Conservation (phyloP, 305 asterid genomes). For the Solanum hybrid region DNA sequence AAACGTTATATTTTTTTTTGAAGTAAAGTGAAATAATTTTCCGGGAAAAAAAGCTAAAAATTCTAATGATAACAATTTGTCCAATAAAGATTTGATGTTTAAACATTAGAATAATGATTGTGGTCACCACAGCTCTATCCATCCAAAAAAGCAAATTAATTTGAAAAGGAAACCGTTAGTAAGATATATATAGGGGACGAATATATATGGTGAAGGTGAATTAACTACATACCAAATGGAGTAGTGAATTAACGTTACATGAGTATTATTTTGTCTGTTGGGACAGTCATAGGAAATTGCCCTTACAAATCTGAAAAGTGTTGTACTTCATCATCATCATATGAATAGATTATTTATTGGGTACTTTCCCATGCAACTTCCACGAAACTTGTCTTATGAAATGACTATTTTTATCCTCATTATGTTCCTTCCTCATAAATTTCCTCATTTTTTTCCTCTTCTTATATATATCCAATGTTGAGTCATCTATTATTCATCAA, state of each 20-base stretch:
- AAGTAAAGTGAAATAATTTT: background rate
- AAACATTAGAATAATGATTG: background rate
- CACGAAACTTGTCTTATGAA: background rate
- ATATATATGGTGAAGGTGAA: background rate
- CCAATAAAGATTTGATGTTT: background rate
- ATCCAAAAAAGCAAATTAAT: background rate
- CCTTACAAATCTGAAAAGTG: background rate
- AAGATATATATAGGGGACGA: background rate
- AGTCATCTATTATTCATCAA: background rate
- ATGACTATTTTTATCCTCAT: background rate
- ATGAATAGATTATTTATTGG: background rate
- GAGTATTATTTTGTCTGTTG: background rate
- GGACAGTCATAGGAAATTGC: background rate
- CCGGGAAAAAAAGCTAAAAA: background rate
- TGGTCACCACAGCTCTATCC: background rate
- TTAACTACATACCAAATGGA: background rate
- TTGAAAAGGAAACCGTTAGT: background rate
- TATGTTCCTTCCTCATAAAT: background rate
- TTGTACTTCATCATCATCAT: background rate
- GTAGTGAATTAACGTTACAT: background rate
- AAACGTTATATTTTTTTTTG: background rate
- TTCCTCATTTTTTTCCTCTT: background rate
- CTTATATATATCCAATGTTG: background rate
- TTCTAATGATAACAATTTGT: background rate
- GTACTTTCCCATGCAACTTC: conserved; percentile 3